phyloP scores from a whole-genome alignment of 257 asterid species.

The Fraxinus pennsylvanica region DNA sequence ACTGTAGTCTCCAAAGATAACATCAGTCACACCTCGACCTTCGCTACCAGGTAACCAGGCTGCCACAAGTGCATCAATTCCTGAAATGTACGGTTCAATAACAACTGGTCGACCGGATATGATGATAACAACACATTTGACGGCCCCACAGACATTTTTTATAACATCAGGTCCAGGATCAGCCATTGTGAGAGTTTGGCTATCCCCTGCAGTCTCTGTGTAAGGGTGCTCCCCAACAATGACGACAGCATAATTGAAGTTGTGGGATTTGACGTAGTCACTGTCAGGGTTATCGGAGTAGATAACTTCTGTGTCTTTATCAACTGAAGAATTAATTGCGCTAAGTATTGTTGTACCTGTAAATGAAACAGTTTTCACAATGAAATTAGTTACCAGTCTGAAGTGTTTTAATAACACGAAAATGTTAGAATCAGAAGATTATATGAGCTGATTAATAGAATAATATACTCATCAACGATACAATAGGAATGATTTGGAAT shows the following conservation, averaged over 20 bases:
- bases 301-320: conserved; percentile 53
- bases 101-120: conserved; percentile 78
- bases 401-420: background rate
- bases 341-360: conserved; percentile 79
- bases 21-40: conserved; percentile 85
- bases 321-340: conserved; percentile 69
- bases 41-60: conserved; percentile 94
- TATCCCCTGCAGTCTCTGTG: conserved; percentile 80
- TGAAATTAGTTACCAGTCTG: background rate
- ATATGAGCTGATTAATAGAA: background rate
- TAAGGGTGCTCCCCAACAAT: conserved; percentile 81
- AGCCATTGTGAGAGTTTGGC: conserved; percentile 61
- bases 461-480: background rate
- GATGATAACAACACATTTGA: conserved; percentile 64
- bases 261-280: conserved; percentile 51
- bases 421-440: background rate
- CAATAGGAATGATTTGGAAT: background rate
- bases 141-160: conserved; percentile 54
- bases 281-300: conserved; percentile 64
- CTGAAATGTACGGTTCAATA: conserved; percentile 58
- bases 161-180: conserved; percentile 79
- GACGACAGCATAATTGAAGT: conserved; percentile 68
- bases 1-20: conserved; percentile 73
- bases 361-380: conserved; percentile 22
- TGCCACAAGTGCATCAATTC: conserved; percentile 72